Percentiles rank a stretch among this genome's conserved stretches.
These are phyloP conservation scores for Cicer bijugum DNA, from an alignment of 306 rosid species.

Conservation along the genomic window DNA sequence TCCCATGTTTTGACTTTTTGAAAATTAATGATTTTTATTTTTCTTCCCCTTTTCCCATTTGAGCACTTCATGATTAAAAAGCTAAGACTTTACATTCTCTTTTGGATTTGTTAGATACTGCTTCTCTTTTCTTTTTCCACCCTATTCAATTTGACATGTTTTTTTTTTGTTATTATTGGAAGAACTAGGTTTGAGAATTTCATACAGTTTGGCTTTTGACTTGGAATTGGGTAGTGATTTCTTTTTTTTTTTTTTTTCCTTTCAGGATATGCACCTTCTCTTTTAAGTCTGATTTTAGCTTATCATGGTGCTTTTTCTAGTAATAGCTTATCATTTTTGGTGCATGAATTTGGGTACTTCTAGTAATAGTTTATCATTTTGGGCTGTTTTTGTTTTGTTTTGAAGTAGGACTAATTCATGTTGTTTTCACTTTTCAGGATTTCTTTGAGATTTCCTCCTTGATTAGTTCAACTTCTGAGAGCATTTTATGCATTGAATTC, in stretches of 20 bases:
- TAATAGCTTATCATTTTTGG: neutral
- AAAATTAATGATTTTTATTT: slow-evolving; percentile 17
- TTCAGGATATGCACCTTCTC: slow-evolving; percentile 13
- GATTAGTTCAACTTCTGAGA: slow-evolving; percentile 43
- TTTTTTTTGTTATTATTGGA: neutral
- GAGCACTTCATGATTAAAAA: slow-evolving; percentile 14
- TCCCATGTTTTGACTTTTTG: slow-evolving; percentile 36
- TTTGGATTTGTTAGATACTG: neutral
- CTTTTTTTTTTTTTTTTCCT: slow-evolving; percentile 1
- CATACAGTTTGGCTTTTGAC: slow-evolving; percentile 4
- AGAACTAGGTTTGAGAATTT: neutral
- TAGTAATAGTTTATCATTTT: slow-evolving; percentile 1
- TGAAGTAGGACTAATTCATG: neutral
- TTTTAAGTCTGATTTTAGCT: slow-evolving; percentile 2
- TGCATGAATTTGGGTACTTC: neutral
- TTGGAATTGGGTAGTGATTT: slow-evolving; percentile 15
- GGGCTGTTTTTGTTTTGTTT: slow-evolving; percentile 4
- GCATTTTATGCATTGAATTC: slow-evolving; percentile 43
- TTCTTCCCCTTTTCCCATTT: neutral
- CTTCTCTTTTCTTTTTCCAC: slow-evolving; percentile 19
- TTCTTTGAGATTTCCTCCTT: slow-evolving; percentile 43
- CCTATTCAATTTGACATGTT: neutral
- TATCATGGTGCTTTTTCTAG: neutral
- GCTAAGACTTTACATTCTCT: neutral
- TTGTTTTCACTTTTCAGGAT: slow-evolving; percentile 50